phyloP scores from a whole-genome alignment of 495 filamentous ascomycete genomes.

The Lepraria neglecta region DNA sequence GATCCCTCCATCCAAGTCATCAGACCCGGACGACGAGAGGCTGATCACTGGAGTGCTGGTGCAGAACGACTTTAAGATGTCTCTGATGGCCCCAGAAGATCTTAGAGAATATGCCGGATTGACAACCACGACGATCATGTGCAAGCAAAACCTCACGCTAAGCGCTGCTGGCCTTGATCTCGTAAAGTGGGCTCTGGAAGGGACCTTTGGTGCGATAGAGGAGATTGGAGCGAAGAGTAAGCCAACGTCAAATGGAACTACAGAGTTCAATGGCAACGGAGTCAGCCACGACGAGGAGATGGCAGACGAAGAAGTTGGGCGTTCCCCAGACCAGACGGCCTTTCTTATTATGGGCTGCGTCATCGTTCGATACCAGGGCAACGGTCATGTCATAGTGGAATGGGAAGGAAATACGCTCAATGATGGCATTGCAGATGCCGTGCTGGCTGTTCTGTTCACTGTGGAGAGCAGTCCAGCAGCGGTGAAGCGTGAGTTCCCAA shows the following conservation, averaged over 20 bases:
- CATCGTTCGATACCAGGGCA: constrained; percentile 59
- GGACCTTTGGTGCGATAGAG: constrained; percentile 84
- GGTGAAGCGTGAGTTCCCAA: constrained; percentile 68
- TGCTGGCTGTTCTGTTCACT: constrained; percentile 81
- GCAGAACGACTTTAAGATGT: constrained; percentile 94
- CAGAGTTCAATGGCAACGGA: constrained; percentile 38
- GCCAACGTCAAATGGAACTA: constrained; percentile 35
- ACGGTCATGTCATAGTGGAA: constrained; percentile 78
- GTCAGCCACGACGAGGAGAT: constrained; percentile 40
- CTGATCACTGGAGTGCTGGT: constrained; percentile 86
- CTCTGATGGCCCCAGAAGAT: constrained; percentile 92
- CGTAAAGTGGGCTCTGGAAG: constrained; percentile 88
- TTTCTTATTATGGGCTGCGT: constrained; percentile 91
- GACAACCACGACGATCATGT: constrained; percentile 85
- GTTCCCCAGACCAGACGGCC: constrained; percentile 34
- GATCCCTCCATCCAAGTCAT: constrained; percentile 54
- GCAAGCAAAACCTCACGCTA: constrained; percentile 79
- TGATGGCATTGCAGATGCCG: constrained; percentile 92
- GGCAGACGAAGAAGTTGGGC: constrained; percentile 47
- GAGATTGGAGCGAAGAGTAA: constrained; percentile 48
- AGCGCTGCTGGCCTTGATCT: constrained; percentile 83
- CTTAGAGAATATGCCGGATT: constrained; percentile 91
- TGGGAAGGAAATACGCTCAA: constrained; percentile 99
- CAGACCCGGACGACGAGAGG: constrained; percentile 41
- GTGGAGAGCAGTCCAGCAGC: constrained; percentile 91